phyloP scores from a whole-genome alignment of 352 stramenopile species.

The Globisporangium irregulare region DNA sequence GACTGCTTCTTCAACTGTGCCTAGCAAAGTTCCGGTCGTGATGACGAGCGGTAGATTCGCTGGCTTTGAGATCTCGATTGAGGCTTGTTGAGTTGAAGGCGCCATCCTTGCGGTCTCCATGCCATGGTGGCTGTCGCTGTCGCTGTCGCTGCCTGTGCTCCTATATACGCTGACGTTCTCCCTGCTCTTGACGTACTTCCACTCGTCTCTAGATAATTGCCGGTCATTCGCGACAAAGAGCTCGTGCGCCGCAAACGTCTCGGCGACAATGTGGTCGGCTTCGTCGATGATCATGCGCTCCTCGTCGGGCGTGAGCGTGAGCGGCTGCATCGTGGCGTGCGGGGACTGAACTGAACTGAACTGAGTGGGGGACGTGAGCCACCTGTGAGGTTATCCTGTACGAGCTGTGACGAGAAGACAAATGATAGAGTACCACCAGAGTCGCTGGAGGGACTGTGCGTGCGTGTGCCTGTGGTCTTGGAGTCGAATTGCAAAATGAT shows the following conservation, averaged over 20 bases:
- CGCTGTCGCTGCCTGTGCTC: background rate
- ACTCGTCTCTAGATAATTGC: constrained; percentile 26
- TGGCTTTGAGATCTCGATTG: constrained; percentile 7
- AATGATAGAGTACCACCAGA: too few relatives aligned
- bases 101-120: background rate
- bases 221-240: constrained; percentile 7
- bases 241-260: constrained; percentile 8
- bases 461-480: background rate
- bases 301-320: constrained; percentile 8
- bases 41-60: constrained; percentile 22
- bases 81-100: background rate
- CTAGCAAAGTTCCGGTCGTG: constrained; percentile 31
- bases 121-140: background rate
- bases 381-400: too few relatives aligned
- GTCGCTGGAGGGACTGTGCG: background rate
- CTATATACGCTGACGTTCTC: constrained; percentile 36
- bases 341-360: background rate
- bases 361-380: too few relatives aligned
- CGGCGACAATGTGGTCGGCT: constrained; percentile 10
- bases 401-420: too few relatives aligned
- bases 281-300: constrained; percentile 7
- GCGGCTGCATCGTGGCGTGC: constrained; percentile 15
- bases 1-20: constrained; percentile 38
- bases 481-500: background rate
- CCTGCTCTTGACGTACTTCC: constrained; percentile 37